These are phyloP conservation scores for Lactarius sanguifluus DNA, from an alignment of 768 basidiomycete genomes.

Conservation along the genomic window DNA sequence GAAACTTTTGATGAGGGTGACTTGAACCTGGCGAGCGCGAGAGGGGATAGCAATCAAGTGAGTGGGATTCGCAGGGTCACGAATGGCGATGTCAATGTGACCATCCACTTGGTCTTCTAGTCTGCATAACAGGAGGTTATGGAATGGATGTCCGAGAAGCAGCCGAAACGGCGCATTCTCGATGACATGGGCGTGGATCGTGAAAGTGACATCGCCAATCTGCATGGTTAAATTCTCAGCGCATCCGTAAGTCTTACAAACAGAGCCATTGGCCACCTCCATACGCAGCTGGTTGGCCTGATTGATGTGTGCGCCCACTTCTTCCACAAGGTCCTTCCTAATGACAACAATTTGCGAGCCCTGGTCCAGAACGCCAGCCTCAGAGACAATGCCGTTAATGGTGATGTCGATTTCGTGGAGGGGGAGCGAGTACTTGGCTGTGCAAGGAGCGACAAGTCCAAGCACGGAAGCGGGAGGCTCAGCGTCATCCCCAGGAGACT, in stretches of 20 bases:
- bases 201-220: not conserved
- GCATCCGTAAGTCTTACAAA: not conserved
- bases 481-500: too few species aligned
- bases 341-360: conserved; percentile 1
- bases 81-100: not conserved
- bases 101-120: not conserved
- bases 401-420: too few species aligned
- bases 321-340: not conserved
- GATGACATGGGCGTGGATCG: not conserved
- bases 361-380: too few species aligned
- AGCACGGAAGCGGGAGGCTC: too few species aligned
- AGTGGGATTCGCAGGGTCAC: not conserved
- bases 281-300: not conserved
- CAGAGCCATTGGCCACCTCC: not conserved
- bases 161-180: not conserved
- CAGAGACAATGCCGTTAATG: too few species aligned
- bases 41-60: too few species aligned
- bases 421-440: too few species aligned
- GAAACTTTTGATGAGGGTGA: too few species aligned
- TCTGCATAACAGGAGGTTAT: not conserved
- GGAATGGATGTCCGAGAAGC: not conserved
- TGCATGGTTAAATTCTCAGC: not conserved
- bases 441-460: too few species aligned
- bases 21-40: too few species aligned
- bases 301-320: not conserved